Evolutionary conservation across 192 early-diverging fungal genomes (phyloP), one percentile per base, ranked within the genome.

Genomic region (Coemansia erecta): DNA sequence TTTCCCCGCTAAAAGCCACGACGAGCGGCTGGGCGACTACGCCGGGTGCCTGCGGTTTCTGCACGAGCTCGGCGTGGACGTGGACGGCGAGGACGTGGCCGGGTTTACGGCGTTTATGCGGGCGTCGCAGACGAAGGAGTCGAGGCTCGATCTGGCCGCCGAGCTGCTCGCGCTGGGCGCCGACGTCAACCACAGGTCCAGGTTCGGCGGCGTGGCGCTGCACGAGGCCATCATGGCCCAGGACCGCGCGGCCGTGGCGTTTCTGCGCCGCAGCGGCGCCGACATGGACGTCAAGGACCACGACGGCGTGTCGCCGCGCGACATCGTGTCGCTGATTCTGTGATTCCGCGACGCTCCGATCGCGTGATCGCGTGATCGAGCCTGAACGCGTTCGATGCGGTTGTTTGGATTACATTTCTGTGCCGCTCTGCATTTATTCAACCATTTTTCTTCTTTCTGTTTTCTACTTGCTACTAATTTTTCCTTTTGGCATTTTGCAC

Each of bases 41-140:
- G 54, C 7, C 0, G 56, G 42, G n/a, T 77, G 74, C 31, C 18
- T 77, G 40, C 24, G 55, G 37, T 64, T 71, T 28, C 51, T 77
- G 13, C 26, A 43, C 6, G 49, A 41, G n/a, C 58, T 63, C 17
- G 62, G 61, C n/a, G 68, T 71, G 12, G 6, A 5, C 12, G 65
- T 77, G 0, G 74, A 77, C 28, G 57, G 50, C 4, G 53, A 44
- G 49, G 74, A 77, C 26, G 69, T 77, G 3, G 74, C 64, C 6
- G 74, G 74, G 23, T 77, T 77, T 31, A 77, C 74, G 10, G 74
- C 74, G 40, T 77, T 77, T 53, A 77, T 77, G 74, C 64, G 74
- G 0, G 74, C 74, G 11, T 67, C 74, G 57, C 74, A 77, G 39
- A 77, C 73, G 8, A 55, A 35, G 0, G 61, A 77, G 17, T 71